phyloP scores from a whole-genome alignment of 257 asterid genomes.

The Nicotiana obtusifolia region DNA sequence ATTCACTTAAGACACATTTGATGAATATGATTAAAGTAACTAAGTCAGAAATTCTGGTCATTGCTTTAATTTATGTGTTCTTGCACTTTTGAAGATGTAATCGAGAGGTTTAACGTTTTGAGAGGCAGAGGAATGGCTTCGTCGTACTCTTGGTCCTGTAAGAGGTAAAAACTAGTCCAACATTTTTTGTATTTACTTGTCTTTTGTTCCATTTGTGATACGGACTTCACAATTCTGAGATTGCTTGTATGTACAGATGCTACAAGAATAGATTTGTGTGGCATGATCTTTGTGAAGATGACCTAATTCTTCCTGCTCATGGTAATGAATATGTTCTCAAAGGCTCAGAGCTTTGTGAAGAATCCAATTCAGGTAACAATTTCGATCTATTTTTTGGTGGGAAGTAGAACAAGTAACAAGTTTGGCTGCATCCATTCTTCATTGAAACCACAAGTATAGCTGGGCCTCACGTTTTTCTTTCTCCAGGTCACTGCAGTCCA shows the following conservation, averaged over 20 bases:
- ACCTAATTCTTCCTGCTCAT: conserved; percentile 77
- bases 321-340: conserved; percentile 84
- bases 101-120: conserved; percentile 68
- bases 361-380: conserved; percentile 34
- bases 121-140: conserved; percentile 97
- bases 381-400: background rate
- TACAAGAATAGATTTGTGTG: conserved; percentile 88
- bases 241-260: conserved; percentile 42
- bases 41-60: background rate
- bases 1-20: background rate
- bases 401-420: background rate
- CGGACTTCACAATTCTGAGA: background rate
- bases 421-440: background rate
- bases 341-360: conserved; percentile 91
- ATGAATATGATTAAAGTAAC: background rate
- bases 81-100: conserved; percentile 54
- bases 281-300: conserved; percentile 89
- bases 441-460: background rate
- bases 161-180: conserved; percentile 58
- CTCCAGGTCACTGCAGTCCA: conserved; percentile 58
- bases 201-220: background rate
- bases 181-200: background rate
- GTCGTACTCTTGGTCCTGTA: conserved; percentile 93
- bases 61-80: background rate
- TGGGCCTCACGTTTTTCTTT: conserved; percentile 6